Percentiles rank a stretch among this genome's conserved stretches.
Conservation (phyloP, 768 basidiomycete species). For the Rubroboletus satanas region DNA sequence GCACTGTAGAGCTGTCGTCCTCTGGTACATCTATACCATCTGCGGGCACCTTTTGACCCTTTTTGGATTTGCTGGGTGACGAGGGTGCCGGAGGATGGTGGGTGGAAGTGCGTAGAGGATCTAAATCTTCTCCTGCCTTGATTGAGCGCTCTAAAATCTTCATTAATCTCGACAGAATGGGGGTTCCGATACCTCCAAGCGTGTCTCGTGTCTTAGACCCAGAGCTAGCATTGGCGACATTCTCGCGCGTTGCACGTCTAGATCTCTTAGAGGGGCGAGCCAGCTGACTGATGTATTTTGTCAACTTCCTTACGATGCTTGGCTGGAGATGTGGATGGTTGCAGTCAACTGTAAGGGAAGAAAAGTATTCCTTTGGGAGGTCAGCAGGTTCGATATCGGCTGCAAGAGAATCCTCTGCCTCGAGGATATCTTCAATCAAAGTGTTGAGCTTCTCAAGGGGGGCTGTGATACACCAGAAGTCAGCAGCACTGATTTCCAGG, state of each 20-base stretch:
- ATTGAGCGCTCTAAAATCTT: conserved; percentile 80
- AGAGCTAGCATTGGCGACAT: conserved; percentile 27
- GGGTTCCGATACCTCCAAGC: conserved; percentile 65
- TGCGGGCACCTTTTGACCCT: conserved; percentile 35
- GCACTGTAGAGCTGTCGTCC: background rate
- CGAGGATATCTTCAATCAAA: conserved; percentile 81
- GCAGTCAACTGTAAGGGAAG: conserved; percentile 51
- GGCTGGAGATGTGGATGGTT: conserved; percentile 60
- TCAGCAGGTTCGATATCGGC: conserved; percentile 49
- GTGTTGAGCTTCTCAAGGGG: conserved; percentile 74
- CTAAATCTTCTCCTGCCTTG: conserved; percentile 68
- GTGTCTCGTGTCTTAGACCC: conserved; percentile 50
- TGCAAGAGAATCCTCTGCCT: conserved; percentile 70
- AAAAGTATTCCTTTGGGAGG: conserved; percentile 63
- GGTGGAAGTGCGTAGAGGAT: conserved; percentile 53
- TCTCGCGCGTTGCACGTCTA: conserved; percentile 42
- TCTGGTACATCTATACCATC: conserved; percentile 5
- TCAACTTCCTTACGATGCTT: conserved; percentile 60
- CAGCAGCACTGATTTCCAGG: background rate
- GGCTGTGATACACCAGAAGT: conserved; percentile 32
- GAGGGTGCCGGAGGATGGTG: conserved; percentile 20
- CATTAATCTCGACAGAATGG: conserved; percentile 58
- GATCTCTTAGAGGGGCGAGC: conserved; percentile 66
- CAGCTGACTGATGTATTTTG: conserved; percentile 63
- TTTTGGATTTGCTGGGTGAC: conserved; percentile 47